These are phyloP conservation scores for barley (Hordeum vulgare) DNA, from an alignment of 176 grass and related monocot genomes.

Conservation along the genomic window DNA sequence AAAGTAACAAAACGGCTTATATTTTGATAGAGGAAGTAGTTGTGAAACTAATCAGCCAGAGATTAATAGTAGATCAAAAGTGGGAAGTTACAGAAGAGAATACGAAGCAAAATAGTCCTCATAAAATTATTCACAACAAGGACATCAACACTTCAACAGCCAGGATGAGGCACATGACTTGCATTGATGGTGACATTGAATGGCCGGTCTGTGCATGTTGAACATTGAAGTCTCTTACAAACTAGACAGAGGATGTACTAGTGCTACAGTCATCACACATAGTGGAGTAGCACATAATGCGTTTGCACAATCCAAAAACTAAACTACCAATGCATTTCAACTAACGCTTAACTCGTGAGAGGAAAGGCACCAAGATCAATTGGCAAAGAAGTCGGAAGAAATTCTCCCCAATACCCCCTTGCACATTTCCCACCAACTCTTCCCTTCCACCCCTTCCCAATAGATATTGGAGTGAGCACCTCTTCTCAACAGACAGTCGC, in stretches of 20 bases:
- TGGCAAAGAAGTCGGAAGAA: not conserved
- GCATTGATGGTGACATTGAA: not conserved
- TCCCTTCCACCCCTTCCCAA: not conserved
- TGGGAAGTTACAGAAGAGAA: too few relatives aligned
- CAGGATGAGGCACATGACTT: not conserved
- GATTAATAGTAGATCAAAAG: too few relatives aligned
- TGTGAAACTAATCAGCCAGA: too few relatives aligned
- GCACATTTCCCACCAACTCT: not conserved
- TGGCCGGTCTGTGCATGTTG: not conserved
- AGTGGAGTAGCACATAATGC: not conserved
- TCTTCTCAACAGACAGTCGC: not conserved
- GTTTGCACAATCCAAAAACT: not conserved
- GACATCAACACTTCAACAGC: not conserved
- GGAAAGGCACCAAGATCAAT: not conserved
- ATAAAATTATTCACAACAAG: not conserved
- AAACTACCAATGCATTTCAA: not conserved
- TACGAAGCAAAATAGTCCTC: too few relatives aligned
- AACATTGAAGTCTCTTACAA: not conserved
- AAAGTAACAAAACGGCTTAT: too few relatives aligned
- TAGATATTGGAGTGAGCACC: not conserved
- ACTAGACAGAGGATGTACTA: not conserved
- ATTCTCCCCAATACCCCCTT: not conserved
- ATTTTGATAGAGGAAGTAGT: too few relatives aligned
- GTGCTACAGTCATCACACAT: not conserved
- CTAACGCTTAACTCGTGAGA: not conserved